These are phyloP conservation scores for Oxytropis ochrocephala DNA, from an alignment of 306 rosid genomes.

Conservation along the genomic window DNA sequence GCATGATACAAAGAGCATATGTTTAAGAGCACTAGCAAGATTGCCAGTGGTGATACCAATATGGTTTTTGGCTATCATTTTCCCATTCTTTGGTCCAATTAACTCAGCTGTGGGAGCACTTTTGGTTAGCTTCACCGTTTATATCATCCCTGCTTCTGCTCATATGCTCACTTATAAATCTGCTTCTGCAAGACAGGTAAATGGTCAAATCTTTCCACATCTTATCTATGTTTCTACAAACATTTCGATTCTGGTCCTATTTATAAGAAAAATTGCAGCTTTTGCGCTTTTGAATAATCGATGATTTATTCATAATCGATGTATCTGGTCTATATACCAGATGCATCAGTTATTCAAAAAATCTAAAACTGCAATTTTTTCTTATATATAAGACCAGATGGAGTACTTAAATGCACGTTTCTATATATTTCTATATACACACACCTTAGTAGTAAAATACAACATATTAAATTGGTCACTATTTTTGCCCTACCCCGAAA, in stretches of 20 bases:
- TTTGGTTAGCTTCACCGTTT: constrained; percentile 92
- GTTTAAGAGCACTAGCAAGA: constrained; percentile 76
- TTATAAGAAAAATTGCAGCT: too few relatives aligned
- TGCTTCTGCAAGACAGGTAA: constrained; percentile 85
- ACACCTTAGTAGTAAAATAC: background rate
- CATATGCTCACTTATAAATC: constrained; percentile 87
- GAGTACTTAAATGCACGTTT: too few relatives aligned
- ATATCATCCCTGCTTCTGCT: constrained; percentile 83
- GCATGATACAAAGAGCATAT: constrained; percentile 91
- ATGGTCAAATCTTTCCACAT: constrained; percentile 24
- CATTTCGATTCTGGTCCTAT: too few relatives aligned
- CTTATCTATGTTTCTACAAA: constrained; percentile 20
- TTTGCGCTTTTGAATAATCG: too few relatives aligned
- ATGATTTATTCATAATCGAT: too few relatives aligned
- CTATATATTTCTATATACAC: background rate
- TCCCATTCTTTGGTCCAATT: constrained; percentile 97
- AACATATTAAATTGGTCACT: background rate
- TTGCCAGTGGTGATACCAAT: constrained; percentile 93
- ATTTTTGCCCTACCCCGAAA: constrained; percentile 5
- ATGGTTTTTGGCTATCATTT: constrained; percentile 90
- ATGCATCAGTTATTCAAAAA: too few relatives aligned
- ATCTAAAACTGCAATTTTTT: too few relatives aligned
- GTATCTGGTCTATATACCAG: too few relatives aligned
- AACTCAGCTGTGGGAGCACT: constrained; percentile 98
- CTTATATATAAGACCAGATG: too few relatives aligned